These are phyloP conservation scores for Rhodotorula toruloides DNA, from an alignment of 768 basidiomycete species.

Conservation along the genomic window DNA sequence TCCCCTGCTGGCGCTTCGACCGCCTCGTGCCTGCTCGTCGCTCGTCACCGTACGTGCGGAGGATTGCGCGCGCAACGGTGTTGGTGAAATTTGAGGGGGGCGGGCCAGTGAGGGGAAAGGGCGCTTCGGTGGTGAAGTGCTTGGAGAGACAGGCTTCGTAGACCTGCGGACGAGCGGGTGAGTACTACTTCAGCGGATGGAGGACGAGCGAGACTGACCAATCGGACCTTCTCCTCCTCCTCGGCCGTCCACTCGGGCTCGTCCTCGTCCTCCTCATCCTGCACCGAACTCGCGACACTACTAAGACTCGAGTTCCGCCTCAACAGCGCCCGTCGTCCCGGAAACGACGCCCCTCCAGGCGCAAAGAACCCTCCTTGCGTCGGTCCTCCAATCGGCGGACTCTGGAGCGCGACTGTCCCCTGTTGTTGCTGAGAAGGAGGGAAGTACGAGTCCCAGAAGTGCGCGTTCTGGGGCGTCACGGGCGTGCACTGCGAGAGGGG, in stretches of 20 bases:
- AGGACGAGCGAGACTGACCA: not conserved
- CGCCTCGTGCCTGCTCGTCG: not conserved
- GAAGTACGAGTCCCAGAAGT: conserved; percentile 23
- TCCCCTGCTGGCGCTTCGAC: not conserved
- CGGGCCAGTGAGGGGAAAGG: conserved; percentile 16
- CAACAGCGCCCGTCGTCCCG: conserved; percentile 11
- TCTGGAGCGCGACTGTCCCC: not conserved
- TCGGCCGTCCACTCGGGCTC: conserved; percentile 26
- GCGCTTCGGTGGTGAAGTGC: conserved; percentile 16
- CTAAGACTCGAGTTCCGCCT: conserved; percentile 29
- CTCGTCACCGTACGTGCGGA: not conserved
- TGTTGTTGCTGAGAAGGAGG: not conserved
- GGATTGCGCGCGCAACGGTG: conserved; percentile 29
- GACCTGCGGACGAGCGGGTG: not conserved
- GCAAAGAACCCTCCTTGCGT: not conserved
- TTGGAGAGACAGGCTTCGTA: conserved; percentile 28
- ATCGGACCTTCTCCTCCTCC: conserved; percentile 22
- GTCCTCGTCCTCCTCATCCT: conserved; percentile 26
- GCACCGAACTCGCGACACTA: conserved; percentile 21
- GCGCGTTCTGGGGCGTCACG: conserved; percentile 20
- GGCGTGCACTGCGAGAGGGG: conserved; percentile 10
- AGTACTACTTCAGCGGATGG: too few species aligned
- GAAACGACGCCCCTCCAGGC: not conserved
- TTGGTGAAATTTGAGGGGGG: conserved; percentile 34
- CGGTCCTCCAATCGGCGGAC: conserved; percentile 14